Evolutionary conservation across 2,329 filamentous ascomycete genomes (phyloP).

Genomic region (Ceratocystiopsis brevicomis): DNA sequence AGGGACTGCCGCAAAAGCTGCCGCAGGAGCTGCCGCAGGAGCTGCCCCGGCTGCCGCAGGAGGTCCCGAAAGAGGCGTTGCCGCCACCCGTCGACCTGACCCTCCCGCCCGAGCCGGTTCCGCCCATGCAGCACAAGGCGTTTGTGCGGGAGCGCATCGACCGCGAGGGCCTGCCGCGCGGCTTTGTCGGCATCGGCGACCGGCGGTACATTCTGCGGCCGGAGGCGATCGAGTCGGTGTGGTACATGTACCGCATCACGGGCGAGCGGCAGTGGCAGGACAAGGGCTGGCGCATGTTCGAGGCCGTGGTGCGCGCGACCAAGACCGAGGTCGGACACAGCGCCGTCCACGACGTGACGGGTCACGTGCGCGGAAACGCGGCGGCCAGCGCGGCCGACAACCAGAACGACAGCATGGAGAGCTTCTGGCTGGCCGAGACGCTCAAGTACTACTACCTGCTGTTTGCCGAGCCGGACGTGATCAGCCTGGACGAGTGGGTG

Average conservation of each 20-base stretch:
- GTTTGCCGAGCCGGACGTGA: constrained; percentile 46
- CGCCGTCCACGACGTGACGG: constrained; percentile 46
- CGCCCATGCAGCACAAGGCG: constrained; percentile 33
- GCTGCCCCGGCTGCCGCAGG: too few species aligned
- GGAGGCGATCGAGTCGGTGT: constrained; percentile 75
- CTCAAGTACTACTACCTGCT: constrained; percentile 84
- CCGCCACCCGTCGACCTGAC: too few species aligned
- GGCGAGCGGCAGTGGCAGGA: constrained; percentile 59
- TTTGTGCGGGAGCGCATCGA: constrained; percentile 28
- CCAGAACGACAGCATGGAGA: constrained; percentile 53
- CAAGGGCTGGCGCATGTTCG: constrained; percentile 74
- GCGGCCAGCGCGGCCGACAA: constrained; percentile 1
- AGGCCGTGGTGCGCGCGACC: constrained; percentile 48
- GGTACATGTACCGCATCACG: constrained; percentile 81
- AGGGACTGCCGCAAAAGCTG: too few species aligned
- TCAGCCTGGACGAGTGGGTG: constrained; percentile 51
- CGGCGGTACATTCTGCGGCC: constrained; percentile 45
- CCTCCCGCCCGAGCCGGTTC: constrained; percentile 16
- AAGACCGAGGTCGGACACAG: constrained; percentile 48
- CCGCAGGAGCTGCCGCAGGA: too few species aligned
- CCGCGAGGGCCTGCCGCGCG: constrained; percentile 26
- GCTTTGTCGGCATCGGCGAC: constrained; percentile 27
- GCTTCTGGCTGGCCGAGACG: constrained; percentile 81
- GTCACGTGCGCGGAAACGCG: constrained; percentile 12
- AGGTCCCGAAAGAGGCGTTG: too few species aligned